Percentiles rank a stretch among this genome's conserved stretches.
Conservation (phyloP, 768 basidiomycete species). For the Tricholoma furcatifolium region DNA sequence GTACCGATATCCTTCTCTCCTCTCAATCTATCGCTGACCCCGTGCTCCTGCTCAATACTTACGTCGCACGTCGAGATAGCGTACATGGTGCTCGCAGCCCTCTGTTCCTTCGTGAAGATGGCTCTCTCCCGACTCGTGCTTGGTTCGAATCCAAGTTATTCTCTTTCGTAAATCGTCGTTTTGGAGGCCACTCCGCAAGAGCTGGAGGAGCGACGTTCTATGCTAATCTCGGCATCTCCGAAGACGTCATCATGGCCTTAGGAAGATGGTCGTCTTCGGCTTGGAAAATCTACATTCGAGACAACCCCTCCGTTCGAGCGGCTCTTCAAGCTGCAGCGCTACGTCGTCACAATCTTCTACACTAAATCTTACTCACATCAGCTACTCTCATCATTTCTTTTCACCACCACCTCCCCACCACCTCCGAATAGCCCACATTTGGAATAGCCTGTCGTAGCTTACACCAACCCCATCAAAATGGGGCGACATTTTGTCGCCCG, state of each 20-base stretch:
- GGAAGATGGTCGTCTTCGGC: too few species aligned
- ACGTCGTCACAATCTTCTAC: background rate
- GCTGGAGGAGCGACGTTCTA: background rate
- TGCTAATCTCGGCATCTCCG: background rate
- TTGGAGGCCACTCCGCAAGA: background rate
- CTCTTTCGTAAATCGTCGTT: background rate
- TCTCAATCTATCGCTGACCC: slow-evolving; percentile 15
- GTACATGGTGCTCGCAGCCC: slow-evolving; percentile 6
- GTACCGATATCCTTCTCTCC: slow-evolving; percentile 19
- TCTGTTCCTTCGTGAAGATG: background rate
- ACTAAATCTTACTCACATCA: background rate
- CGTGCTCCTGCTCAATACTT: slow-evolving; percentile 15
- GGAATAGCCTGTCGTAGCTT: too few species aligned
- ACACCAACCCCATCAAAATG: too few species aligned
- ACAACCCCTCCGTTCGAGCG: too few species aligned
- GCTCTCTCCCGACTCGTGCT: background rate
- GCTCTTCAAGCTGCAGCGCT: too few species aligned
- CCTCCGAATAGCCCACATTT: too few species aligned
- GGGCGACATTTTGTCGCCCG: too few species aligned
- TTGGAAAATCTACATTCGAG: too few species aligned
- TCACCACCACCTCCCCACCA: background rate
- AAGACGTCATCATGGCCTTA: background rate
- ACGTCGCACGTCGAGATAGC: slow-evolving; percentile 12
- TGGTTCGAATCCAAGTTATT: background rate
- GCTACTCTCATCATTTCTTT: too few species aligned